Conservation (phyloP, 2,329 filamentous ascomycete genomes). For the Aspergillus aculeatus region DNA sequence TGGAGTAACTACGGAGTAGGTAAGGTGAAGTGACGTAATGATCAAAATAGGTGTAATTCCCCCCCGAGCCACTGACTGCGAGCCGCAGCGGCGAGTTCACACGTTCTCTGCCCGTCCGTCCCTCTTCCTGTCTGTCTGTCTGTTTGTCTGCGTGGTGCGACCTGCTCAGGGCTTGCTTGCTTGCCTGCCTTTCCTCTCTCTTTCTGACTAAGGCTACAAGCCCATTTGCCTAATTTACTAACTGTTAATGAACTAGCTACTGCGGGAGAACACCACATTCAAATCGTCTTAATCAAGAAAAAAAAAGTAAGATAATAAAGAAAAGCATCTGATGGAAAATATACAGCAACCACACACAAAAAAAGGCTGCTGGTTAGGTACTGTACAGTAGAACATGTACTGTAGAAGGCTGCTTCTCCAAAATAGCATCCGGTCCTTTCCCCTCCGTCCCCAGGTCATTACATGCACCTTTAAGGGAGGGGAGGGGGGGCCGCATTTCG, state of each 20-base stretch:
- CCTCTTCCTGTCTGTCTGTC: too few relatives aligned
- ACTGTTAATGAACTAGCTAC: too few relatives aligned
- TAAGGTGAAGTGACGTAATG: slow-evolving; percentile 12
- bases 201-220: background rate
- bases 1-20: too few relatives aligned
- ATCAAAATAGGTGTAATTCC: background rate
- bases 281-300: background rate
- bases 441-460: slow-evolving; percentile 10
- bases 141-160: background rate
- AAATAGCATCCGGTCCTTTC: background rate
- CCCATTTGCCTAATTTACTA: background rate
- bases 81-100: background rate
- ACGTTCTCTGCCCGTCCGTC: too few relatives aligned
- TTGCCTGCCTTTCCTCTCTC: background rate
- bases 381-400: background rate
- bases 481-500: background rate
- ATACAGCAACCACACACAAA: background rate
- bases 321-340: background rate
- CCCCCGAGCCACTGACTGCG: background rate
- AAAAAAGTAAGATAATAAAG: background rate
- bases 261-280: background rate
- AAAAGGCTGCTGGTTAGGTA: too few relatives aligned
- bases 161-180: background rate
- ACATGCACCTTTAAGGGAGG: slow-evolving; percentile 11
- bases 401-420: background rate